Conservation (phyloP, 2,329 filamentous ascomycete species). For the Aspergillus fijiensis region DNA sequence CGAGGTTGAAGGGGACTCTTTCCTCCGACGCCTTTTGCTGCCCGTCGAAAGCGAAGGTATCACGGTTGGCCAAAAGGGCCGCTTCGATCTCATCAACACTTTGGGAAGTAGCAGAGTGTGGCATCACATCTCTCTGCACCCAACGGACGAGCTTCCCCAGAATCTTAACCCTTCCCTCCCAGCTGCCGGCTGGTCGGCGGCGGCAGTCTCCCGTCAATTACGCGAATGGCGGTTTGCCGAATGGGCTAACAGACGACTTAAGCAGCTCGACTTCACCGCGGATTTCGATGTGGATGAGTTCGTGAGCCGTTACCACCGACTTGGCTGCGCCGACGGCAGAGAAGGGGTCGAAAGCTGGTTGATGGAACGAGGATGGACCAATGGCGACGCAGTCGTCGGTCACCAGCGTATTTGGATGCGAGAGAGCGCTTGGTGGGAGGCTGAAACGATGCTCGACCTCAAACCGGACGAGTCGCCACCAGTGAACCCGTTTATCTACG, state of each 20-base stretch:
- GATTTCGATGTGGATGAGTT: slow-evolving; percentile 97
- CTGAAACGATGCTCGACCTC: slow-evolving; percentile 90
- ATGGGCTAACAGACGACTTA: slow-evolving; percentile 92
- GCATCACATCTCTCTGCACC: slow-evolving; percentile 91
- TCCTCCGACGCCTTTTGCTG: slow-evolving; percentile 78
- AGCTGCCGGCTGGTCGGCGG: slow-evolving; percentile 89
- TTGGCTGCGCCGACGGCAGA: slow-evolving; percentile 85
- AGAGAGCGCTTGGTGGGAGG: slow-evolving; percentile 95
- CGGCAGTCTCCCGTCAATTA: slow-evolving; percentile 86
- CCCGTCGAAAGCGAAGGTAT: slow-evolving; percentile 77
- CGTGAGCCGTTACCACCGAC: slow-evolving; percentile 71
- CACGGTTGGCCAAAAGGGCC: slow-evolving; percentile 71
- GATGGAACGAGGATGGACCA: slow-evolving; percentile 94
- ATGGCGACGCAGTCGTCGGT: slow-evolving; percentile 90
- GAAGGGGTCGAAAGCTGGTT: slow-evolving; percentile 95
- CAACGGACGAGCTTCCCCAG: slow-evolving; percentile 80
- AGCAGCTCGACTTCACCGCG: slow-evolving; percentile 89
- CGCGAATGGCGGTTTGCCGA: slow-evolving; percentile 91
- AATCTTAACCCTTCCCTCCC: slow-evolving; percentile 68
- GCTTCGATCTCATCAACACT: slow-evolving; percentile 72
- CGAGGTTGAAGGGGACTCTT: slow-evolving; percentile 79
- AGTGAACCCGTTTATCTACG: slow-evolving; percentile 51
- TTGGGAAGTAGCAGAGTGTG: slow-evolving; percentile 85
- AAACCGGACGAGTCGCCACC: slow-evolving; percentile 60
- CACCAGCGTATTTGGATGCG: slow-evolving; percentile 94